Evolutionary conservation across 2,329 filamentous ascomycete genomes (phyloP).

Genomic region (Xylariaceae sp.): DNA sequence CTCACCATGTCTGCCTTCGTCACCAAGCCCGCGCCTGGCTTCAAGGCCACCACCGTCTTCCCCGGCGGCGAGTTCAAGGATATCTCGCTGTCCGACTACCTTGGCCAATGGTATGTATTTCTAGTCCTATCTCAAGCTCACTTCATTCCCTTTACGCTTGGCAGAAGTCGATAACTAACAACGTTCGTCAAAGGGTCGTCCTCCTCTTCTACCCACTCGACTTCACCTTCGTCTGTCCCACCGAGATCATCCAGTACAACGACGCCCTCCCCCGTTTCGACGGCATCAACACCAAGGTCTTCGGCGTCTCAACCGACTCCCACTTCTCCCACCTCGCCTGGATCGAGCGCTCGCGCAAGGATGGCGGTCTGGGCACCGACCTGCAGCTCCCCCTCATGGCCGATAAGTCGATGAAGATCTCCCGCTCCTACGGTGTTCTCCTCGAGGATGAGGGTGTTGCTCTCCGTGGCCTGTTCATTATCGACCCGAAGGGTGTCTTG

Average conservation of each 20-base stretch:
- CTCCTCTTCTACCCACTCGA: conserved; percentile 67
- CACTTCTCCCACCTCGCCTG: conserved; percentile 58
- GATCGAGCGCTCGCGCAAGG: conserved; percentile 55
- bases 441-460: conserved; percentile 63
- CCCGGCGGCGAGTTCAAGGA: conserved; percentile 48
- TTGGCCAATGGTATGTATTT: conserved; percentile 44
- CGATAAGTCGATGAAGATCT: conserved; percentile 60
- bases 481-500: conserved; percentile 60
- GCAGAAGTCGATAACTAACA: neutral
- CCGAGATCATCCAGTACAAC: conserved; percentile 64
- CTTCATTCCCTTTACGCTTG: neutral
- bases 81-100: conserved; percentile 43
- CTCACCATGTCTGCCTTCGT: conserved; percentile 46
- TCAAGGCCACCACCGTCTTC: conserved; percentile 50
- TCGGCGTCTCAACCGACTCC: conserved; percentile 61
- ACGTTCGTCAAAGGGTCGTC: conserved; percentile 49
- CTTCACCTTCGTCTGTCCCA: conserved; percentile 67
- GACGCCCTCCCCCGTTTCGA: conserved; percentile 59
- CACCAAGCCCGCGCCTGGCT: conserved; percentile 47
- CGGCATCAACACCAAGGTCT: conserved; percentile 56
- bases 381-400: conserved; percentile 61
- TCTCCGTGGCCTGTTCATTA: conserved; percentile 63
- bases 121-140: conserved; percentile 5
- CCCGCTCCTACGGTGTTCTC: conserved; percentile 61
- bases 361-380: conserved; percentile 59